Percentiles rank a stretch among this genome's conserved stretches.
phyloP scores from a whole-genome alignment of 192 early-diverging fungal genomes.

The Backusella australiensis region DNA sequence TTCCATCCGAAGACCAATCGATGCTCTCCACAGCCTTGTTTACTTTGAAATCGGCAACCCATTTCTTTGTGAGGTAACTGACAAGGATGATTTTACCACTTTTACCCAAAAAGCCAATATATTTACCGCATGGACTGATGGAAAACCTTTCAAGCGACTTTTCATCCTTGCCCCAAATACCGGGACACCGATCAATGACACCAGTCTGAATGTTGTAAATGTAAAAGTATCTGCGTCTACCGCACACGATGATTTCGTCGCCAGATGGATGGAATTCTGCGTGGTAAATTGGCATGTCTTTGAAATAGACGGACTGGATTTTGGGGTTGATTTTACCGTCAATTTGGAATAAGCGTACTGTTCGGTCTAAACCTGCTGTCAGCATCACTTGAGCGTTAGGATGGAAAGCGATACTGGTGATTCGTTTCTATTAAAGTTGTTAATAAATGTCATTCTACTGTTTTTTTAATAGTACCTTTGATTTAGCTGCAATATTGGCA shows the following conservation, averaged over 20 bases:
- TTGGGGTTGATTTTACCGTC: conserved; percentile 93
- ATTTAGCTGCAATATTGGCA: conserved; percentile 60
- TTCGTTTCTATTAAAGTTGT: conserved; percentile 44
- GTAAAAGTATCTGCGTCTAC: conserved; percentile 82
- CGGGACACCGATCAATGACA: conserved; percentile 60
- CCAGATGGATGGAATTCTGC: conserved; percentile 80
- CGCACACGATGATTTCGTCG: conserved; percentile 69
- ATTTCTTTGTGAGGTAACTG: conserved; percentile 77
- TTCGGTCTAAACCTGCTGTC: conserved; percentile 87
- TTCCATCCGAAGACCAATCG: conserved; percentile 78
- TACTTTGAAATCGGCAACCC: conserved; percentile 88
- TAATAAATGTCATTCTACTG: not conserved
- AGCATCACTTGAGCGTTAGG: conserved; percentile 85
- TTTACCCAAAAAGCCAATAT: conserved; percentile 75
- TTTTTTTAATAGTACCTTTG: conserved; percentile 28
- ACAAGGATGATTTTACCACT: conserved; percentile 85
- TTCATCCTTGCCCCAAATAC: conserved; percentile 77
- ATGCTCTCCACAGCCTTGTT: conserved; percentile 73
- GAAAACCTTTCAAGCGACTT: conserved; percentile 69
- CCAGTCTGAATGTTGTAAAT: conserved; percentile 81
- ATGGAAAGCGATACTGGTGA: conserved; percentile 81
- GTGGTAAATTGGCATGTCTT: conserved; percentile 81
- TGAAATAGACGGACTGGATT: conserved; percentile 85
- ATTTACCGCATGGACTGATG: conserved; percentile 67
- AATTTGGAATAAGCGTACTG: conserved; percentile 85